Evolutionary conservation across 305 asterid species (phyloP).

Genomic region (Fraxinus xanthoxyloides): DNA sequence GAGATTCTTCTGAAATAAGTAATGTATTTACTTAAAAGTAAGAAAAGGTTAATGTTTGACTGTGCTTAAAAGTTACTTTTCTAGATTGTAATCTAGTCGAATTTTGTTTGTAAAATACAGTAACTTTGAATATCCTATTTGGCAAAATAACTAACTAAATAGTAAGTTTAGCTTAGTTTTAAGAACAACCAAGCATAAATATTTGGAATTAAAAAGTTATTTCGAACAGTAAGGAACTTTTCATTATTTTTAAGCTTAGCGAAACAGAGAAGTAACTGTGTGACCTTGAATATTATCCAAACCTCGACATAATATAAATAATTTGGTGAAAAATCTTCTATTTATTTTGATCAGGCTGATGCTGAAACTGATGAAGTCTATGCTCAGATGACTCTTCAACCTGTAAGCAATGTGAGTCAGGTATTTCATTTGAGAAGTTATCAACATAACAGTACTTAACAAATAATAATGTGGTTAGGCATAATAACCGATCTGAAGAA

Average conservation of each 20-base stretch:
- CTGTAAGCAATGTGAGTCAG: constrained; percentile 72
- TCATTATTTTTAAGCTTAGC: neutral
- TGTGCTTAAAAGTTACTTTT: neutral
- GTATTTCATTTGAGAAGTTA: constrained; percentile 17
- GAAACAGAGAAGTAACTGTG: neutral
- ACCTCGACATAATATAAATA: neutral
- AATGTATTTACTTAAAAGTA: neutral
- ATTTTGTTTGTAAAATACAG: neutral
- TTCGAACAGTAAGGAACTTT: neutral
- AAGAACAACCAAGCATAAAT: neutral
- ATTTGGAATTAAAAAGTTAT: neutral
- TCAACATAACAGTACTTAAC: neutral
- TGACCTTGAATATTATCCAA: neutral
- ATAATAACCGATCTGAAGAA: constrained; percentile 11
- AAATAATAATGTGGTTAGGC: neutral
- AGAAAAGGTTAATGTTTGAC: neutral
- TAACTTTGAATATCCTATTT: neutral
- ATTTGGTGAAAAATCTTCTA: neutral
- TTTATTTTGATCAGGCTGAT: constrained; percentile 67
- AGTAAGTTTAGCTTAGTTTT: neutral
- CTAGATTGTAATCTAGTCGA: neutral
- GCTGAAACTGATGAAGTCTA: constrained; percentile 95
- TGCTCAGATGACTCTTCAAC: constrained; percentile 99
- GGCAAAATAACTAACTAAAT: neutral
- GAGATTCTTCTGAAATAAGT: neutral